Conservation (phyloP, 345 rosid species). For the Ceriops decandra region DNA sequence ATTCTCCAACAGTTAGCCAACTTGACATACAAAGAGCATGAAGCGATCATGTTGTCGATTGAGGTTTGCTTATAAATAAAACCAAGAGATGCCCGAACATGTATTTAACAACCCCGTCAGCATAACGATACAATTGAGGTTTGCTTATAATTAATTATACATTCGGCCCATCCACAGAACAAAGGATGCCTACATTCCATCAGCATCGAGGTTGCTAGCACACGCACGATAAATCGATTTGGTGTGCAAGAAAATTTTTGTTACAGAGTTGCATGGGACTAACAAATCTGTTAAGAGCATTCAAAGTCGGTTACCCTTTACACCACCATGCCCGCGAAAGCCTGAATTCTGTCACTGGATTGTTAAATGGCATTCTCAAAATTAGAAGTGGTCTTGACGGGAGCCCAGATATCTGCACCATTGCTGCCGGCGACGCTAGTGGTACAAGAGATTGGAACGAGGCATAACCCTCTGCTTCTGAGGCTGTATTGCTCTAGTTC, state of each 20-base stretch:
- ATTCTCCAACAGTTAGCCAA: too few relatives aligned
- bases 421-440: conserved; percentile 73
- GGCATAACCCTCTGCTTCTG: conserved; percentile 73
- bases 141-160: conserved; percentile 10
- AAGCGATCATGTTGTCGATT: too few relatives aligned
- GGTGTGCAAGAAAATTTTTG: not conserved
- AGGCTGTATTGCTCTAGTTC: conserved; percentile 55
- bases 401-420: conserved; percentile 98
- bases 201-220: not conserved
- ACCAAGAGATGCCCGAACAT: not conserved
- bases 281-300: not conserved
- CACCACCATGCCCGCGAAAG: not conserved
- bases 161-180: conserved; percentile 11
- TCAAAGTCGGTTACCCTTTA: not conserved
- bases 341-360: conserved; percentile 5
- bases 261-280: conserved; percentile 1
- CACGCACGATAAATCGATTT: not conserved
- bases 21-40: too few relatives aligned
- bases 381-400: conserved; percentile 69
- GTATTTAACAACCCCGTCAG: conserved; percentile 11
- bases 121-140: conserved; percentile 8
- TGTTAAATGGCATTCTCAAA: conserved; percentile 29
- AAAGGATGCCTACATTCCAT: not conserved
- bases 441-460: conserved; percentile 72
- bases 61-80: not conserved